Evolutionary conservation across 768 basidiomycete genomes (phyloP).

Genomic region (Calocera cornea): DNA sequence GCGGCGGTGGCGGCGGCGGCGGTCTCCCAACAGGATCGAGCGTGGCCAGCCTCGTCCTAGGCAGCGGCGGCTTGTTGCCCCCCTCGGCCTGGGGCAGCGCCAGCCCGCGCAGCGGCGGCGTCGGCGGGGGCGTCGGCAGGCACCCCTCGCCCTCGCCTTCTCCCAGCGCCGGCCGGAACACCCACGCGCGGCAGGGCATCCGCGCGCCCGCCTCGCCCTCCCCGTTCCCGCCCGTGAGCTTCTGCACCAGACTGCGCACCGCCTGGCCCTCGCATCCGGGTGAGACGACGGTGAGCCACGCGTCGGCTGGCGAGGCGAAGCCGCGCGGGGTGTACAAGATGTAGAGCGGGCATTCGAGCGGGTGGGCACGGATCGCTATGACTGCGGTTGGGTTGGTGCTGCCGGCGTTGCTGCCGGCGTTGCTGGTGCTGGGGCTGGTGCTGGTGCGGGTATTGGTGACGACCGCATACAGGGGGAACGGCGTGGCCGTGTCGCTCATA

Average conservation of each 20-base stretch:
- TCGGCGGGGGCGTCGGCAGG: too few species aligned
- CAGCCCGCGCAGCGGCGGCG: too few species aligned
- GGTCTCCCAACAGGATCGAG: too few species aligned
- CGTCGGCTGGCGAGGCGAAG: not conserved
- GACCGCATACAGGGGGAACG: not conserved
- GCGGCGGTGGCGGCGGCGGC: too few species aligned
- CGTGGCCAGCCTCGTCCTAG: too few species aligned
- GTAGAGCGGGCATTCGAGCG: not conserved
- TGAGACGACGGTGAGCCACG: not conserved
- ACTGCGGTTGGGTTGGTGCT: not conserved
- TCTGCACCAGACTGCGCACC: not conserved
- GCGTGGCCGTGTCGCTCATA: not conserved
- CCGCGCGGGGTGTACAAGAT: not conserved
- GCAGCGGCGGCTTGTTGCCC: too few species aligned
- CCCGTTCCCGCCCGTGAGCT: not conserved
- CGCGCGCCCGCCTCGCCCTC: not conserved
- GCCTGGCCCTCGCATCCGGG: not conserved
- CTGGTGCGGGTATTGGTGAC: not conserved
- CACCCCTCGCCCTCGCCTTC: too few species aligned
- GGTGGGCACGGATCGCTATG: not conserved
- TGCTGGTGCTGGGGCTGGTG: too few species aligned
- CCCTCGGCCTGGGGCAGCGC: too few species aligned
- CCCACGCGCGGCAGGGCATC: not conserved
- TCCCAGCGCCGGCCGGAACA: too few species aligned
- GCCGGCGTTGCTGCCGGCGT: not conserved